Percentiles rank a stretch among this genome's conserved stretches.
phyloP scores from a whole-genome alignment of 2,329 filamentous ascomycete species.

The Colletotrichum sp. region DNA sequence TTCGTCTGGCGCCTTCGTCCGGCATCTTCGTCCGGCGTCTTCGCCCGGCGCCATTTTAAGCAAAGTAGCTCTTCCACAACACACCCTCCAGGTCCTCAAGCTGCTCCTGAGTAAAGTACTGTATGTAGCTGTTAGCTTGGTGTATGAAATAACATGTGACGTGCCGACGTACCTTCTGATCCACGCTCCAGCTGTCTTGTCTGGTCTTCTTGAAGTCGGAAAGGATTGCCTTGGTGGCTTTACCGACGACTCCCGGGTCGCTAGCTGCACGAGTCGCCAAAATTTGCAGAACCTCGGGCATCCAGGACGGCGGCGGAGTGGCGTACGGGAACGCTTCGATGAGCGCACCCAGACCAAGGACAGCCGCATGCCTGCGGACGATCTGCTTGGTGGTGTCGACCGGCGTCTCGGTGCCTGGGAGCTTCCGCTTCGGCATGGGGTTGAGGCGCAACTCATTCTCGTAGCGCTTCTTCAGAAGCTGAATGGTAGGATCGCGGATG shows the following conservation, averaged over 20 bases:
- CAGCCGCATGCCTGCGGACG: conserved; percentile 84
- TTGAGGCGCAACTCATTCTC: conserved; percentile 79
- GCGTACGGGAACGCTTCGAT: conserved; percentile 97
- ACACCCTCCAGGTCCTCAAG: conserved; percentile 95
- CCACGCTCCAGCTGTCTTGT: conserved; percentile 97
- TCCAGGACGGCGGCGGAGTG: conserved; percentile 89
- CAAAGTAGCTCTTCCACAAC: conserved; percentile 99
- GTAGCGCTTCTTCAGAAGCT: conserved; percentile 79
- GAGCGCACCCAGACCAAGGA: conserved; percentile 87
- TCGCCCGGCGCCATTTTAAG: conserved; percentile 48
- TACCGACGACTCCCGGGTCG: conserved; percentile 91
- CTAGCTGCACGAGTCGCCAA: conserved; percentile 85
- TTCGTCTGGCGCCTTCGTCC: too few species aligned
- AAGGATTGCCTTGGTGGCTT: conserved; percentile 91
- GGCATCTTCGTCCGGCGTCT: too few species aligned
- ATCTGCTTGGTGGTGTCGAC: conserved; percentile 78
- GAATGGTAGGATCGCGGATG: conserved; percentile 80
- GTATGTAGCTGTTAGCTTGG: conserved; percentile 23
- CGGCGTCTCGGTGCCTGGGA: conserved; percentile 70
- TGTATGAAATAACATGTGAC: conserved; percentile 29
- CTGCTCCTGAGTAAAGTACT: conserved; percentile 90
- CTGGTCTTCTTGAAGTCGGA: conserved; percentile 99
- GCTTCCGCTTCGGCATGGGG: conserved; percentile 79
- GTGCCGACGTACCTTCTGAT: conserved; percentile 80
- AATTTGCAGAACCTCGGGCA: conserved; percentile 89